phyloP scores from a whole-genome alignment of 192 early-diverging fungal species.

The Phycomyces blakesleeanus region DNA sequence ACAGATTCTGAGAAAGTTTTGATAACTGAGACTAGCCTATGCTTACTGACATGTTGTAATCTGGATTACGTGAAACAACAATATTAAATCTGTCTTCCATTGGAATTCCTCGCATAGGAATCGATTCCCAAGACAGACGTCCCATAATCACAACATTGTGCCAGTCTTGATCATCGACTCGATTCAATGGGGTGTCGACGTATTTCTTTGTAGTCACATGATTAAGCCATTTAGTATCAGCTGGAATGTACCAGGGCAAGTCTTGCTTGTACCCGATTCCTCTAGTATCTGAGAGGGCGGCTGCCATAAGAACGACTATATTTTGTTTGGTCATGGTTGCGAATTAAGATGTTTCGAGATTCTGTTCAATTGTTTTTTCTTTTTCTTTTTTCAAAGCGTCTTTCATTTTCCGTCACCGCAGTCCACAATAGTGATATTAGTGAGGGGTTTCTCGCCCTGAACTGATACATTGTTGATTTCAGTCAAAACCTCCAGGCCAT shows the following conservation, averaged over 20 bases:
- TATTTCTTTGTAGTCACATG: slow-evolving; percentile 51
- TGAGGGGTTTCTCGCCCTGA: slow-evolving; percentile 22
- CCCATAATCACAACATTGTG: slow-evolving; percentile 92
- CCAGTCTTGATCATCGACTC: background rate
- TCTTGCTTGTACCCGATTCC: slow-evolving; percentile 73
- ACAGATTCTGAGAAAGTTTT: background rate
- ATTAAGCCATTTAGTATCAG: slow-evolving; percentile 79
- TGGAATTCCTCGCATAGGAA: slow-evolving; percentile 73
- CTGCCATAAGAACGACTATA: slow-evolving; percentile 64
- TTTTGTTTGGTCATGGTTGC: background rate
- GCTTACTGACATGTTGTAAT: slow-evolving; percentile 31
- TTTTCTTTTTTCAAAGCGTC: background rate
- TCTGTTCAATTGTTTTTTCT: background rate
- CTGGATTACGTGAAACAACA: slow-evolving; percentile 64
- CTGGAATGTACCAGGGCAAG: slow-evolving; percentile 81
- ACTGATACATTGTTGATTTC: slow-evolving; percentile 31
- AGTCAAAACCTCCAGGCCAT: slow-evolving; percentile 54
- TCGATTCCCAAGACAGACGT: slow-evolving; percentile 84
- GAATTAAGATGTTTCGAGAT: background rate
- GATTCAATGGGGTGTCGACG: no score
- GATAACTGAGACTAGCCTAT: background rate
- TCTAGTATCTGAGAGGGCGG: slow-evolving; percentile 54
- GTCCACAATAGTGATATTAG: slow-evolving; percentile 14
- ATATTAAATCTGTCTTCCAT: slow-evolving; percentile 77
- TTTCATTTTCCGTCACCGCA: slow-evolving; percentile 12